phyloP scores from a whole-genome alignment of 2,329 filamentous ascomycete genomes.

The Venturia pyrina region DNA sequence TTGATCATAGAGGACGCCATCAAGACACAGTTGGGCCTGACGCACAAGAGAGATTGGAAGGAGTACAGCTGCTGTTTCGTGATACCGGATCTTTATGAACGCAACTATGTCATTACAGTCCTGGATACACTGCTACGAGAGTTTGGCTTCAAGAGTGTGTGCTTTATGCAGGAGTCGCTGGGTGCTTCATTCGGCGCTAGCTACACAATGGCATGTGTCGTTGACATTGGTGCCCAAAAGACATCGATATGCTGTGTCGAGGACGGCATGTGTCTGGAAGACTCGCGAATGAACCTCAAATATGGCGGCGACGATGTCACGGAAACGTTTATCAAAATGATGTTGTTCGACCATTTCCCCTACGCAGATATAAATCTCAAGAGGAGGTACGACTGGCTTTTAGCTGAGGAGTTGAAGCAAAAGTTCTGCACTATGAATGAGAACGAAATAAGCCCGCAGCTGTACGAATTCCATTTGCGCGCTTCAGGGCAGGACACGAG shows the following conservation, averaged over 20 bases:
- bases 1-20: constrained; percentile 79
- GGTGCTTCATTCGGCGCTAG: constrained; percentile 92
- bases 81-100: constrained; percentile 94
- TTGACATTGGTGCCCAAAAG: constrained; percentile 95
- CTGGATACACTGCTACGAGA: constrained; percentile 79
- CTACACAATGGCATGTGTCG: constrained; percentile 86
- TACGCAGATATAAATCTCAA: constrained; percentile 90
- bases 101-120: constrained; percentile 76
- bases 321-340: constrained; percentile 93
- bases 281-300: constrained; percentile 91
- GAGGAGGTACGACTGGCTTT: constrained; percentile 79
- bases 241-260: constrained; percentile 96
- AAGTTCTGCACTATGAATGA: constrained; percentile 90
- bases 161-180: constrained; percentile 92
- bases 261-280: constrained; percentile 88
- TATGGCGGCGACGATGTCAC: constrained; percentile 89
- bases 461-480: constrained; percentile 82
- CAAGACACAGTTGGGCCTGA: constrained; percentile 70
- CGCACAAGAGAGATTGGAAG: constrained; percentile 67
- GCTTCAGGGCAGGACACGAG: constrained; percentile 79
- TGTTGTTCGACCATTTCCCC: constrained; percentile 91
- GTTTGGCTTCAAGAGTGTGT: constrained; percentile 81
- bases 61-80: constrained; percentile 96
- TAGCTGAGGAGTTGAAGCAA: constrained; percentile 92
- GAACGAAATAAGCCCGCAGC: constrained; percentile 76